Evolutionary conservation across 768 basidiomycete genomes (phyloP), one percentile per base, ranked within the genome.

Genomic region (Cyclocybe aegerita): DNA sequence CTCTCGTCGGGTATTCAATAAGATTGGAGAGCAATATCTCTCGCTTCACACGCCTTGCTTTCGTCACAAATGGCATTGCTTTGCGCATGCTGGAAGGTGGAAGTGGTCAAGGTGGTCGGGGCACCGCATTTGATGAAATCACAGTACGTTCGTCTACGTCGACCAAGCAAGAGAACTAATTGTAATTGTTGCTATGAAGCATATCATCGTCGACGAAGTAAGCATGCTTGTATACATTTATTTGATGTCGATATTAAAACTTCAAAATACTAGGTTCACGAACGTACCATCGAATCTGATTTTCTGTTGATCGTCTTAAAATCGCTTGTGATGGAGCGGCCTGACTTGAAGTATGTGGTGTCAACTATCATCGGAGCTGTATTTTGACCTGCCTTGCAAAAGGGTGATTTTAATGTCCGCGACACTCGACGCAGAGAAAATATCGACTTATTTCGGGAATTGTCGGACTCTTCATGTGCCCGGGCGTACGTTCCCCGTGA

Each of bases 331-430:
- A 69, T 77, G 48, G 81, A 86, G 55, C 79, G 91, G 17, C 79
- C 85, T 43, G 85, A 96, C 59, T 73, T 99, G n/a, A 95, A 90
- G 93, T 89, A 56, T 51, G 75, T 64, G 6, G 34, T 9, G 4
- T 35, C 4, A 12, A 9, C n/a, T 33, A 39, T 31, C 40, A 14
- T 44, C 17, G 15, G 34, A 10, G 14, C 12, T 14, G n/a, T 34
- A 11, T 51, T 31, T 43, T 17, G 37, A 38, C 31, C 36, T 49
- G 43, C 55, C 8, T 41, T 12, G 51, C 44, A 11, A 29, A 49
- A 94, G 92, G 68, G 83, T 99, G 36, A 82, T 98, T 11, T 77
- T 98, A 41, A 99, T 99, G 96, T 96, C 93, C 31, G 96, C 97
- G 1, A 99, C 97, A 0, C 76, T 97, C 17, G 93, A 99, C 57